Evolutionary conservation across 2,329 filamentous ascomycete species (phyloP), one percentile per base, ranked within the genome.

Genomic region (Gnomoniopsis smithogilvyi): DNA sequence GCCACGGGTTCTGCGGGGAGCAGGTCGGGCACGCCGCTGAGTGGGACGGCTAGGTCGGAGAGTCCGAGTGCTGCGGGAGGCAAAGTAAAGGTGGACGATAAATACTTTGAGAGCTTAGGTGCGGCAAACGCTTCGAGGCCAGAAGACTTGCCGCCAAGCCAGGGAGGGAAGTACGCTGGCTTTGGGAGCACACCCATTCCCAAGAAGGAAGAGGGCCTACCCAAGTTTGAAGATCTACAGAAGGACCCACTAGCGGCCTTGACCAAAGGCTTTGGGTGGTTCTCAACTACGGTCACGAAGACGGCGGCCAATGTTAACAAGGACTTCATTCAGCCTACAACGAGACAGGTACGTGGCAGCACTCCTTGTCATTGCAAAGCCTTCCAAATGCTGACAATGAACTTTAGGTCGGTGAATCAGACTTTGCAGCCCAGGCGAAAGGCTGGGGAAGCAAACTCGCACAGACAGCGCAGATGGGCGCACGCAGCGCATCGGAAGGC

Each of bases 221-320:
- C 90, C 0, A 86, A 86, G 14, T 77, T 95, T n/a, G 89, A 95
- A 56, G 94, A 98, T 56, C 85, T 98, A 69, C 92, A 96, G 73
- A 90, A 88, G 70, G 95, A 99, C 71, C 93, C 95, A 0, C 80
- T 98, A 63, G 93, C 85, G 1, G 92, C 94, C 17, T 74, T 99
- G 66, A 92, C 87, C 30, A 97, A 96, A 75, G 91, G 94, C 0
- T 96, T 98, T 68, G 94, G 94, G 10, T 98, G 95, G 92, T 92
- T 98, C 69, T 85, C 92, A 19, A 89, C 86, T 36, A 92, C 91
- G 14, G 92, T 98, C 46, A 87, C 87, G 26, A 96, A 95, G 80
- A 90, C 91, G 64, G 95, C 93, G 41, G 96, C 96, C 79, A 91
- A 86, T 17, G 89, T 97, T 24, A 96, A 97, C 72, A 89, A 95